Evolutionary conservation across 2,329 filamentous ascomycete species (phyloP).

Genomic region (Trichoderma gracile): DNA sequence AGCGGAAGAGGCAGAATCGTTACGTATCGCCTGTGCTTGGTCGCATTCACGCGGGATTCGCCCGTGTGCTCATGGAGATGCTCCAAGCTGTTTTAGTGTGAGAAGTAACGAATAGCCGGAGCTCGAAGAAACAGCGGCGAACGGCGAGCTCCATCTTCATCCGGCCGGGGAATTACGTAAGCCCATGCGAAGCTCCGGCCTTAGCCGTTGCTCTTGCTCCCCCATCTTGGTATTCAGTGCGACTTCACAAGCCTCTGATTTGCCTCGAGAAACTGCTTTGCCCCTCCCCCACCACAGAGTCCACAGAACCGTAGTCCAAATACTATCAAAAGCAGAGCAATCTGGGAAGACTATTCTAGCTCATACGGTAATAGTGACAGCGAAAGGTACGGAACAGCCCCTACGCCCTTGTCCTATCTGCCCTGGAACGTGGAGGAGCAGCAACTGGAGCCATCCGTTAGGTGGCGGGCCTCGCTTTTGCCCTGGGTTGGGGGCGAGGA

Average conservation of each 20-base stretch:
- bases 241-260: not conserved
- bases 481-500: conserved; percentile 12
- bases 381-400: too few relatives aligned
- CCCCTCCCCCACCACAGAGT: conserved; percentile 18
- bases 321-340: not conserved
- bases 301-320: not conserved
- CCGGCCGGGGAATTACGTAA: conserved; percentile 33
- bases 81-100: not conserved
- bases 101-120: not conserved
- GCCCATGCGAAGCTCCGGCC: conserved; percentile 5
- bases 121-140: conserved; percentile 30
- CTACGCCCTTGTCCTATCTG: not conserved
- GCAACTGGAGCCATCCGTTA: conserved; percentile 9
- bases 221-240: too few relatives aligned
- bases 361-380: too few relatives aligned
- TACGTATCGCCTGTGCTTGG: not conserved
- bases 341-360: too few relatives aligned
- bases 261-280: not conserved
- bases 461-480: too few relatives aligned
- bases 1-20: not conserved
- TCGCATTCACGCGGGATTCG: conserved; percentile 3
- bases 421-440: conserved; percentile 1
- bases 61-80: too few relatives aligned
- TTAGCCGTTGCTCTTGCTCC: not conserved
- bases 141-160: conserved; percentile 39